These are phyloP conservation scores for Pseudogymnoascus sp. DNA, from an alignment of 2,329 filamentous ascomycete genomes.

Conservation along the genomic window DNA sequence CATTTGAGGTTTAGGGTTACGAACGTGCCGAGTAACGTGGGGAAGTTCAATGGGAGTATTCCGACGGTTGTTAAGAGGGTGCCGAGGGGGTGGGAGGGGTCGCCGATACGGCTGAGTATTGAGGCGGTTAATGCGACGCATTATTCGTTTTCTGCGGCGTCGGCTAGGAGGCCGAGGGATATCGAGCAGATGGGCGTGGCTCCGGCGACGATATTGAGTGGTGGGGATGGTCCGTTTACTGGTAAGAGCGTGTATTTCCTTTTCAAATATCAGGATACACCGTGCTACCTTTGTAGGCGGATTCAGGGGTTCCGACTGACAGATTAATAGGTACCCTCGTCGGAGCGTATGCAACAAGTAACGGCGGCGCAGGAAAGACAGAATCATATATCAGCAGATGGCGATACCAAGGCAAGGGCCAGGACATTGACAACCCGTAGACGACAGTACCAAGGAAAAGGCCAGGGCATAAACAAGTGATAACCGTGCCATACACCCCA, in stretches of 20 bases:
- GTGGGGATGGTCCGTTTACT: slow-evolving; percentile 10
- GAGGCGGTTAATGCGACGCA: not conserved
- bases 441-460: slow-evolving; percentile 11
- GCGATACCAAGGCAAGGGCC: slow-evolving; percentile 11
- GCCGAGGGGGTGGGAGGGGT: slow-evolving; percentile 30
- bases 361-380: slow-evolving; percentile 36
- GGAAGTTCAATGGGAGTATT: slow-evolving; percentile 33
- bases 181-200: slow-evolving; percentile 37
- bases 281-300: not conserved
- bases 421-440: slow-evolving; percentile 21
- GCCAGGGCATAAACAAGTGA: slow-evolving; percentile 8
- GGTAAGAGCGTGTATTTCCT: not conserved
- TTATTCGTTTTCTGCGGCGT: slow-evolving; percentile 12
- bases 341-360: slow-evolving; percentile 44
- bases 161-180: slow-evolving; percentile 28
- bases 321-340: slow-evolving; percentile 37
- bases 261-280: not conserved
- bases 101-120: not conserved
- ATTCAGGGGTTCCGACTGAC: not conserved
- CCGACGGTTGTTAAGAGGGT: slow-evolving; percentile 32
- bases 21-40: slow-evolving; percentile 13
- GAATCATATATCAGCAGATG: slow-evolving; percentile 35
- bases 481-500: not conserved
- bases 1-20: not conserved
- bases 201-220: slow-evolving; percentile 31